Percentiles rank a stretch among this genome's conserved stretches.
These are phyloP conservation scores for Viola odorata DNA, from an alignment of 345 rosid genomes.

Conservation along the genomic window DNA sequence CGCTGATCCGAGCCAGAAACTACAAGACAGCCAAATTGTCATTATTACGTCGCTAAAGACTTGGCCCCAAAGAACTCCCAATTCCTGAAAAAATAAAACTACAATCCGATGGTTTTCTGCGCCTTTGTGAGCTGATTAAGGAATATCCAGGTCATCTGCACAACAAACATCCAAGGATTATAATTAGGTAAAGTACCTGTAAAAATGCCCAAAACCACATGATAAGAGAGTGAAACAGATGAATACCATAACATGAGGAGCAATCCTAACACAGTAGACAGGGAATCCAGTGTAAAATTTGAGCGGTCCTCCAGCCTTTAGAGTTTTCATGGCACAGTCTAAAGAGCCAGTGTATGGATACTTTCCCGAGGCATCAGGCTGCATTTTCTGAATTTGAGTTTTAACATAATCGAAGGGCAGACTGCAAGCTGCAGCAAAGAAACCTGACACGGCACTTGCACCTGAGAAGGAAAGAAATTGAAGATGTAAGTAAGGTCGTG, in stretches of 20 bases:
- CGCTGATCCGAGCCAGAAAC: slow-evolving; percentile 18
- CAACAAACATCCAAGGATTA: slow-evolving; percentile 3
- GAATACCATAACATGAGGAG: slow-evolving; percentile 96
- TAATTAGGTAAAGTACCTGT: not conserved
- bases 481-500: no score
- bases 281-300: slow-evolving; percentile 98
- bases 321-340: slow-evolving; percentile 78
- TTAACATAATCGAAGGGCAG: slow-evolving; percentile 94
- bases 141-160: slow-evolving; percentile 99
- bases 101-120: slow-evolving; percentile 49
- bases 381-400: slow-evolving; percentile 99
- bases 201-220: not conserved
- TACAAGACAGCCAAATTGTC: slow-evolving; percentile 19
- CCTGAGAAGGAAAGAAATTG: slow-evolving; percentile 36
- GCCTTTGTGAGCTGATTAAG: slow-evolving; percentile 79
- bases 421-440: slow-evolving; percentile 94
- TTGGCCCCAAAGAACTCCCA: not conserved
- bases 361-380: slow-evolving; percentile 90
- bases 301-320: slow-evolving; percentile 81
- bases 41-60: slow-evolving; percentile 17
- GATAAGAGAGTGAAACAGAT: not conserved
- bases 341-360: slow-evolving; percentile 85
- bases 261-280: slow-evolving; percentile 86
- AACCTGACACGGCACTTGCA: slow-evolving; percentile 87
- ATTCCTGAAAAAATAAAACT: slow-evolving; percentile 10